phyloP scores from a whole-genome alignment of 1,284 basidiomycete genomes.

The Ceratobasidium sp. region DNA sequence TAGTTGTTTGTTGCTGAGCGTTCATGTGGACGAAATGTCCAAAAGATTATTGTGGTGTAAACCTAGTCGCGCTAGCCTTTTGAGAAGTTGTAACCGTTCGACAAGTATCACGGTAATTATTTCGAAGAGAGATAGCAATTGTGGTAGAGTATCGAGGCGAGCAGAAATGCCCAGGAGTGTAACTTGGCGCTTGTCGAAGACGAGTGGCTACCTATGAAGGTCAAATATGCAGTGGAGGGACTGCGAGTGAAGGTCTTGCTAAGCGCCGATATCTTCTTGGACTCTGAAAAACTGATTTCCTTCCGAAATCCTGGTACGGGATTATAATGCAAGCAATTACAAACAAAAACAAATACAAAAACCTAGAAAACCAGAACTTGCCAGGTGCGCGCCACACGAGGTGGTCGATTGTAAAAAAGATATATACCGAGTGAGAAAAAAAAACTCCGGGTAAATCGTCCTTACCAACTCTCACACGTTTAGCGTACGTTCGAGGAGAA shows the following conservation, averaged over 20 bases:
- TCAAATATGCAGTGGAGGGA: background rate
- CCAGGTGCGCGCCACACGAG: no score
- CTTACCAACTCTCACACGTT: no score
- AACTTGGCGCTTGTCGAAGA: background rate
- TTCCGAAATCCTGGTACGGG: constrained; percentile 20
- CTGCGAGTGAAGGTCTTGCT: constrained; percentile 7
- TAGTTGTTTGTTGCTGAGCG: constrained; percentile 9
- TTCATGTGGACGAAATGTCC: constrained; percentile 16
- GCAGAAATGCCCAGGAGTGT: background rate
- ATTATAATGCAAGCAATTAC: background rate
- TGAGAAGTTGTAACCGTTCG: background rate
- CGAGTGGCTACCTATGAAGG: background rate
- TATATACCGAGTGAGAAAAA: no score
- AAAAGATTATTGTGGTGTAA: background rate
- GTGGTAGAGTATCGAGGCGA: background rate
- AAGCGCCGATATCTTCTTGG: constrained; percentile 21
- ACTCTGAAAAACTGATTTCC: constrained; percentile 32
- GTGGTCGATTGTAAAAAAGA: no score
- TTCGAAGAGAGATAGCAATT: no score
- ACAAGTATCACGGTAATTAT: background rate
- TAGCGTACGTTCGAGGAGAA: no score
- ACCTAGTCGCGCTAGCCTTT: background rate
- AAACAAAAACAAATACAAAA: background rate
- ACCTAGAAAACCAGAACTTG: background rate
- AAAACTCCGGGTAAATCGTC: no score